Conservation (phyloP, 352 stramenopile species). For the Thraustotheca clavata region DNA sequence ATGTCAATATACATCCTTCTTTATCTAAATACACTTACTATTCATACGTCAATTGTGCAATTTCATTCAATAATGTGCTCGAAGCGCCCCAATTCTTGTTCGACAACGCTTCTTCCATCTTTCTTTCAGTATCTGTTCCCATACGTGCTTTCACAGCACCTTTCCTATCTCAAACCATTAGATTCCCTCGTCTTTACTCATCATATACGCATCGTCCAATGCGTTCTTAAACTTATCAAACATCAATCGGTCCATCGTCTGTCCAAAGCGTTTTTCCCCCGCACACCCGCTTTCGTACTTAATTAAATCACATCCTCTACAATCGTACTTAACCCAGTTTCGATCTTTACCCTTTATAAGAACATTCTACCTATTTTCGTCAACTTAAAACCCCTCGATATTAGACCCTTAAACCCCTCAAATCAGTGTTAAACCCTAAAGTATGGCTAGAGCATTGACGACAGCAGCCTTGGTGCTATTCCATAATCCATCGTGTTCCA, state of each 20-base stretch:
- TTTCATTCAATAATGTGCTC: constrained; percentile 96
- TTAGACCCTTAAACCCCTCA: no score
- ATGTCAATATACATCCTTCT: background rate
- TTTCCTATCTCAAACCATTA: constrained; percentile 43
- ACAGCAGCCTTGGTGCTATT: background rate
- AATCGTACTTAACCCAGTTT: no score
- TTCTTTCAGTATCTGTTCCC: constrained; percentile 77
- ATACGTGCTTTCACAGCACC: constrained; percentile 80
- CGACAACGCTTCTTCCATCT: constrained; percentile 93
- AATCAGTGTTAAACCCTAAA: no score
- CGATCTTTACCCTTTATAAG: no score
- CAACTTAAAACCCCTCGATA: no score
- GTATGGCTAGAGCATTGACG: no score
- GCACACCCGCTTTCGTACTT: background rate
- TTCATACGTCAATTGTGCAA: constrained; percentile 96
- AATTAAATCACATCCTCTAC: background rate
- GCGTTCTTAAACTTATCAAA: constrained; percentile 82
- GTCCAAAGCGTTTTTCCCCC: constrained; percentile 20
- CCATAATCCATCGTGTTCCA: constrained; percentile 19
- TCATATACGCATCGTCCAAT: constrained; percentile 79
- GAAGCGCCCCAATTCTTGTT: constrained; percentile 99
- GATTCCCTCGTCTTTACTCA: background rate
- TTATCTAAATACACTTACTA: constrained; percentile 34
- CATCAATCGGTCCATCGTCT: constrained; percentile 72
- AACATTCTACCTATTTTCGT: no score